These are phyloP conservation scores for Ochetophila trinervis DNA, from an alignment of 306 rosid species.

Conservation along the genomic window DNA sequence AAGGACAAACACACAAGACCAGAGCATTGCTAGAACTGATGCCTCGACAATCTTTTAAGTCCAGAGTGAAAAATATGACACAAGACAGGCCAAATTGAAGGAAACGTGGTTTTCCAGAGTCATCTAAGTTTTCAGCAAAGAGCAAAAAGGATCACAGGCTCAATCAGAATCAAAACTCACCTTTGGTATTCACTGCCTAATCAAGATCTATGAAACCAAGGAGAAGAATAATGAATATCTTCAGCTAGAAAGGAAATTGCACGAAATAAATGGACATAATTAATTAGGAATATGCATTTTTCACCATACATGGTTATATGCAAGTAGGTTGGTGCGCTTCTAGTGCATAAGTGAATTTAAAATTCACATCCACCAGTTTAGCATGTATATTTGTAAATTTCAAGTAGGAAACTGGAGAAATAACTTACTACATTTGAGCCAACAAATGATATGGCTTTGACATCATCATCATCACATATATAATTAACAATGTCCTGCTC, in stretches of 20 bases:
- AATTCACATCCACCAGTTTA: neutral
- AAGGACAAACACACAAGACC: slow-evolving; percentile 5
- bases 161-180: neutral
- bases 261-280: neutral
- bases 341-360: slow-evolving; percentile 7
- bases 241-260: slow-evolving; percentile 13
- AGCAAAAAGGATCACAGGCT: neutral
- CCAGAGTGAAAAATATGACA: neutral
- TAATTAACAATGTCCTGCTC: slow-evolving; percentile 54
- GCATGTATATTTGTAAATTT: neutral
- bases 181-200: neutral
- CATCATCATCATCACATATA: slow-evolving; percentile 66
- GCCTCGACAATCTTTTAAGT: neutral
- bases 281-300: neutral
- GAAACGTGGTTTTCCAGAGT: neutral
- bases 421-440: slow-evolving; percentile 60
- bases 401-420: slow-evolving; percentile 9
- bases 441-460: slow-evolving; percentile 58
- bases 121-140: neutral
- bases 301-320: neutral
- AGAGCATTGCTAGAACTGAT: slow-evolving; percentile 5
- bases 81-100: neutral
- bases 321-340: neutral
- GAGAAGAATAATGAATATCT: neutral
- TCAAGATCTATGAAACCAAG: neutral